These are phyloP conservation scores for Heterobasidion parviporum DNA, from an alignment of 1,284 basidiomycete genomes.

Conservation along the genomic window DNA sequence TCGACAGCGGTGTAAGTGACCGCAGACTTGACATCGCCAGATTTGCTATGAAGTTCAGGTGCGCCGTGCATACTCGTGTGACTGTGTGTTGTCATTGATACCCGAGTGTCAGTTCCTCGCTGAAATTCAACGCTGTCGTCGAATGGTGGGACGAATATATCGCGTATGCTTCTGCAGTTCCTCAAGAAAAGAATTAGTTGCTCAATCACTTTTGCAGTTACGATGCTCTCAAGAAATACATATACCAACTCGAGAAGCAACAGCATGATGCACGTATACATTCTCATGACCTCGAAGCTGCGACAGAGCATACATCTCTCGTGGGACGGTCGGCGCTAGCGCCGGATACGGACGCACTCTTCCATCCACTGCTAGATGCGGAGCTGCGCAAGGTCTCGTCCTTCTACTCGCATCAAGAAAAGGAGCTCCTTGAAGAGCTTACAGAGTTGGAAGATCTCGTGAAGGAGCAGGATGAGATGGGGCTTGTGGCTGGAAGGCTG, in stretches of 20 bases:
- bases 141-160: slow-evolving; percentile 97
- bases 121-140: slow-evolving; percentile 90
- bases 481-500: slow-evolving; percentile 37
- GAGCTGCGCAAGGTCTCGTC: slow-evolving; percentile 78
- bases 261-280: slow-evolving; percentile 36
- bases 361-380: slow-evolving; percentile 71
- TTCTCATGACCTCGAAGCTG: slow-evolving; percentile 51
- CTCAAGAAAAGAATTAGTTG: neutral
- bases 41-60: slow-evolving; percentile 60
- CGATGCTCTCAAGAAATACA: slow-evolving; percentile 79
- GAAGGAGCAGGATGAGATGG: slow-evolving; percentile 56
- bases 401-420: slow-evolving; percentile 79
- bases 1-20: neutral
- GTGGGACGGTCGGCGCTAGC: slow-evolving; percentile 29
- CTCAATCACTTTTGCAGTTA: slow-evolving; percentile 40
- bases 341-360: slow-evolving; percentile 43
- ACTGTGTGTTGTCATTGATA: neutral
- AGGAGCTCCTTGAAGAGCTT: slow-evolving; percentile 61
- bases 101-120: slow-evolving; percentile 43
- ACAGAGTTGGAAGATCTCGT: slow-evolving; percentile 62
- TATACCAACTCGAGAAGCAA: slow-evolving; percentile 77
- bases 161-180: slow-evolving; percentile 36
- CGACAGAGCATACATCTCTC: slow-evolving; percentile 51
- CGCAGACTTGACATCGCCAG: slow-evolving; percentile 3
- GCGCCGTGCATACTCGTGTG: neutral